Evolutionary conservation across 1,284 basidiomycete species (phyloP).

Genomic region (Macrocystidia cucumis): DNA sequence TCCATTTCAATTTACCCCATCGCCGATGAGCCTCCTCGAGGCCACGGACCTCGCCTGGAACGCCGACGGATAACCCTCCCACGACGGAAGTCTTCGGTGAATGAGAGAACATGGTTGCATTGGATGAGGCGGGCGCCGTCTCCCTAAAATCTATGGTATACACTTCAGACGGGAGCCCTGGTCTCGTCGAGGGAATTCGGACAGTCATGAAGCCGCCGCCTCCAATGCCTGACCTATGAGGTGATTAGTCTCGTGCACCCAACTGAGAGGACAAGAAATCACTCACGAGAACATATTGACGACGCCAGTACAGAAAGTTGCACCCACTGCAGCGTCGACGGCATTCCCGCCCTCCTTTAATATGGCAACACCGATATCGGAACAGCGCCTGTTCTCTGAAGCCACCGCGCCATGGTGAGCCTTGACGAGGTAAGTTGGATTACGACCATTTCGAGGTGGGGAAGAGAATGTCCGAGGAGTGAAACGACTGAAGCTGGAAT

Average conservation of each 20-base stretch:
- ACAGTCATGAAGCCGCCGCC: constrained; percentile 92
- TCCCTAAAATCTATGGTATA: constrained; percentile 87
- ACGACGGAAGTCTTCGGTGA: constrained; percentile 44
- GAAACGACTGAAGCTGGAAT: no score
- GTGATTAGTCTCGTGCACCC: constrained; percentile 2
- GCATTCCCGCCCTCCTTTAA: constrained; percentile 85
- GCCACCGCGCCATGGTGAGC: constrained; percentile 82
- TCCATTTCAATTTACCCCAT: constrained; percentile 81
- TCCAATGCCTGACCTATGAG: constrained; percentile 70
- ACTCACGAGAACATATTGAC: constrained; percentile 85
- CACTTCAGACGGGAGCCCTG: constrained; percentile 45
- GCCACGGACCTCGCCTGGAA: constrained; percentile 85
- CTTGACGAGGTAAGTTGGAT: constrained; percentile 69
- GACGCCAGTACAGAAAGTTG: constrained; percentile 80
- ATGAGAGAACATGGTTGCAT: constrained; percentile 67
- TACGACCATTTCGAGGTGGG: constrained; percentile 27
- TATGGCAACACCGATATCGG: constrained; percentile 71
- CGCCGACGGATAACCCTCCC: constrained; percentile 78
- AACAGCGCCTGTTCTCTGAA: constrained; percentile 79
- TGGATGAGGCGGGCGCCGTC: constrained; percentile 68
- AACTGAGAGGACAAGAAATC: background rate
- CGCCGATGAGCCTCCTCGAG: constrained; percentile 71
- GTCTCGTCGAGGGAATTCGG: constrained; percentile 54
- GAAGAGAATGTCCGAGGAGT: no score
- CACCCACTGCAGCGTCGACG: constrained; percentile 80